Conservation (phyloP, 257 asterid genomes). For the Plectranthus barbatus region DNA sequence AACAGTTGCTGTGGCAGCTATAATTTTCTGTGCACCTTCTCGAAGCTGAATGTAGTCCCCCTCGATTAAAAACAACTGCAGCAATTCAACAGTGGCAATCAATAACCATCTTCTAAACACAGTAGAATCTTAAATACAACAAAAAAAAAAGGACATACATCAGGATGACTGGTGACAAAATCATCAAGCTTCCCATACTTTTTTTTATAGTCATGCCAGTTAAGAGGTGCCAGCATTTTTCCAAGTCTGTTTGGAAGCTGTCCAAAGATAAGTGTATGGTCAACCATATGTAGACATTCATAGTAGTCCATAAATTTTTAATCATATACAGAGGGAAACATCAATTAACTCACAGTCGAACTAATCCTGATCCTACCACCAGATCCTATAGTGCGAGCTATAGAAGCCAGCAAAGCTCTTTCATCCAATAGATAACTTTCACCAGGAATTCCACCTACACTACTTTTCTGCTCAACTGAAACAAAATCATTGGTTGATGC, state of each 20-base stretch:
- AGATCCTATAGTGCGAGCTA: slow-evolving; percentile 81
- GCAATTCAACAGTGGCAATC: not conserved
- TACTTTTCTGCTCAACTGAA: slow-evolving; percentile 37
- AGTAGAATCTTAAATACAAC: not conserved
- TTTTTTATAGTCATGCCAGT: slow-evolving; percentile 91
- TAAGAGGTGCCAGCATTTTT: slow-evolving; percentile 83
- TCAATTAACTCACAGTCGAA: slow-evolving; percentile 58
- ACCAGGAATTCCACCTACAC: slow-evolving; percentile 23
- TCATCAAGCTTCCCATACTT: slow-evolving; percentile 90
- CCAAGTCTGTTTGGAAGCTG: slow-evolving; percentile 96
- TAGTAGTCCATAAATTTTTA: not conserved
- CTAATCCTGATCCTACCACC: slow-evolving; percentile 73
- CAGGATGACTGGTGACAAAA: slow-evolving; percentile 73
- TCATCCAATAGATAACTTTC: slow-evolving; percentile 65
- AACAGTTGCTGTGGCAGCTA: slow-evolving; percentile 84
- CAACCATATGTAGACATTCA: not conserved
- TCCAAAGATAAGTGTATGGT: slow-evolving; percentile 1
- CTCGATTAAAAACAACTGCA: slow-evolving; percentile 66
- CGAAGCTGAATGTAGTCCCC: slow-evolving; percentile 87
- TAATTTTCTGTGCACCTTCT: slow-evolving; percentile 80
- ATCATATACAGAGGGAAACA: not conserved
- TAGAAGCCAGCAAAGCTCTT: slow-evolving; percentile 72
- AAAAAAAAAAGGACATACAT: slow-evolving; percentile 33
- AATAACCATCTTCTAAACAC: not conserved
- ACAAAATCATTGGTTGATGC: slow-evolving; percentile 27